Evolutionary conservation across 2,329 filamentous ascomycete species (phyloP), one percentile per base, ranked within the genome.

Genomic region (Pseudogymnoascus sp.): DNA sequence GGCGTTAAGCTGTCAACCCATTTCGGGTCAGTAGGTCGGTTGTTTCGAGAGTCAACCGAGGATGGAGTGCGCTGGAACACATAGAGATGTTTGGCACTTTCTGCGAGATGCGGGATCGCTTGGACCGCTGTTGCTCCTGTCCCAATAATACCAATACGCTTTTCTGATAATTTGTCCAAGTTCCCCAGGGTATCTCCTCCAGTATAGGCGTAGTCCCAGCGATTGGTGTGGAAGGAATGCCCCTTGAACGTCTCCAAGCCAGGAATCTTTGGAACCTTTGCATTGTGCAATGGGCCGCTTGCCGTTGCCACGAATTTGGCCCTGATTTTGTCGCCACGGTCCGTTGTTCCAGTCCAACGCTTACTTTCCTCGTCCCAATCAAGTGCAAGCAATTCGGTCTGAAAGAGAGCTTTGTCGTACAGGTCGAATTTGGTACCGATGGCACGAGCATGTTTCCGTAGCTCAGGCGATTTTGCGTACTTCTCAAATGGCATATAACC

Each of bases 61-160:
- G 77, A 75, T 3, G 81, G 81, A 2, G 82, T 85, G 2, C 82
- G 78, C 68, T 85, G 82, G 67, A 85, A 77, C 13, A 85, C 80
- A 64, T 78, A 81, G 2, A 84, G 67, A 39, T 83, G 72, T 58
- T 80, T 78, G 0, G 80, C 77, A 63, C 74, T 80, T 55, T 77
- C 73, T 1, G 77, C 79, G 0, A 84, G 68, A n/a, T 73, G 79
- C 12, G 72, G 70, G n/a, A 71, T 63, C 1, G 59, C 61, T 51
- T 71, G 70, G 59, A 71, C 62, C 12, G 66, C 69, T 13, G 69
- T 68, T 9, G 67, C 66, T 6, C 70, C 70, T 12, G 69, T 70
- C 2, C 69, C 69, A 51, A 71, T 68, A 42, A 71, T 68, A 8
- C 63, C 70, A 5, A 70, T 66, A 9, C 41, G 60, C 61, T 70